phyloP scores from a whole-genome alignment of 371 early-diverging fungal genomes.

The Apophysomyces variabilis region DNA sequence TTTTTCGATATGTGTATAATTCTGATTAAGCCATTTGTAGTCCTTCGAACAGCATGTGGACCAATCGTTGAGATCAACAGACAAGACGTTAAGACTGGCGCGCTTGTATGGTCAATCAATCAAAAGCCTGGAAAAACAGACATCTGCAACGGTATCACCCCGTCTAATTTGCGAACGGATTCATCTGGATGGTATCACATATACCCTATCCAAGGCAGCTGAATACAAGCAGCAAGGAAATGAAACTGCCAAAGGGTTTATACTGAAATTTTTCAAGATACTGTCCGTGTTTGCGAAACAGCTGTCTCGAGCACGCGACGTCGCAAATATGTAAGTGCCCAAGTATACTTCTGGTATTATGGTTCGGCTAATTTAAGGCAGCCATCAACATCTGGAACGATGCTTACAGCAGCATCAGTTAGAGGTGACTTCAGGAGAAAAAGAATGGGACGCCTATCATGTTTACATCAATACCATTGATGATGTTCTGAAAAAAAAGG shows the following conservation, averaged over 20 bases:
- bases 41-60: slow-evolving; percentile 38
- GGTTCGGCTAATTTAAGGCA: slow-evolving; percentile 9
- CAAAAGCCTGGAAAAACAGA: slow-evolving; percentile 24
- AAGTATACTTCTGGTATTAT: background rate
- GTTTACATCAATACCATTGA: slow-evolving; percentile 42
- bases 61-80: slow-evolving; percentile 32
- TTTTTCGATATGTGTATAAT: background rate
- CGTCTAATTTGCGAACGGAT: slow-evolving; percentile 39
- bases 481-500: slow-evolving; percentile 45
- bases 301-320: slow-evolving; percentile 45
- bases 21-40: slow-evolving; percentile 17
- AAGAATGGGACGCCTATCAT: slow-evolving; percentile 52
- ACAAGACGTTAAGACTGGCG: slow-evolving; percentile 40
- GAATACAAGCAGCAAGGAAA: slow-evolving; percentile 30
- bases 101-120: slow-evolving; percentile 31
- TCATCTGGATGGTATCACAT: slow-evolving; percentile 46
- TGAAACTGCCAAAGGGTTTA: slow-evolving; percentile 26
- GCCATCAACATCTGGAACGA: slow-evolving; percentile 46
- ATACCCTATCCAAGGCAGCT: slow-evolving; percentile 35
- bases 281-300: slow-evolving; percentile 35
- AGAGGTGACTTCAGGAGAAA: slow-evolving; percentile 22
- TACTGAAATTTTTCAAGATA: slow-evolving; percentile 49
- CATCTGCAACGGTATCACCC: slow-evolving; percentile 25
- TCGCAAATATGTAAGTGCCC: slow-evolving; percentile 46
- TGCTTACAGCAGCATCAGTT: slow-evolving; percentile 29